Evolutionary conservation across 2,329 filamentous ascomycete species (phyloP), one percentile per base, ranked within the genome.

Genomic region (Xylariaceae sp.): DNA sequence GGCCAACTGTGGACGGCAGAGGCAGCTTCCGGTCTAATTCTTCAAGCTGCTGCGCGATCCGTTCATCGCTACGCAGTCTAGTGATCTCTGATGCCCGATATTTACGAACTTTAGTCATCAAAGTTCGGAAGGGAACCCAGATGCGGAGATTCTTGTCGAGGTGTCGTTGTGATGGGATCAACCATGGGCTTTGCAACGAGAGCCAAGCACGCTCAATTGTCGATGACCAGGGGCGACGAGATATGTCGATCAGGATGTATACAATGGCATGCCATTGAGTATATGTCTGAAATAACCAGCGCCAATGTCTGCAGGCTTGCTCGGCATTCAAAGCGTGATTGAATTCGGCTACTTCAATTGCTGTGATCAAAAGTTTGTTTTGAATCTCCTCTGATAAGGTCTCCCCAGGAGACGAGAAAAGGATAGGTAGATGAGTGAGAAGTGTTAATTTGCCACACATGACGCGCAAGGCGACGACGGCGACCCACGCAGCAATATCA

Each of bases 401-500:
- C 5, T 55, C 49, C 17, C 52, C 42, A 10, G 52, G 47, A 6
- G 54, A 55, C n/a, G 54, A 44, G 80, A 75, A 0, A 81, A 78
- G 7, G 87, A 71, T 77, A 0, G 87, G 87, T 58, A 92, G 84
- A 60, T 92, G 87, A 2, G 89, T 78, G 52, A 90, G 78, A 33
- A 94, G 75, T 71, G 85, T 89, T 73, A 90, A 82, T 68, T 90
- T 92, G 45, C 84, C 83, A 69, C 90, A 80, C 54, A 91, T 82
- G 31, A 92, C 74, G 10, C 86, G 80, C 3, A 82, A 78, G 19
- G 89, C 75, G 27, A 86, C 86, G 4, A 71, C 52, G 0, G 59
- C 58, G 0, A 72, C 68, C 72, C 74, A 74, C 45, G 68, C 66
- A 1, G 54, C 44, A 17, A 72, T 62, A 44, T 68, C 65, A 0